These are phyloP conservation scores for Aspergillus proliferans DNA, from an alignment of 2,329 filamentous ascomycete genomes.

Conservation along the genomic window DNA sequence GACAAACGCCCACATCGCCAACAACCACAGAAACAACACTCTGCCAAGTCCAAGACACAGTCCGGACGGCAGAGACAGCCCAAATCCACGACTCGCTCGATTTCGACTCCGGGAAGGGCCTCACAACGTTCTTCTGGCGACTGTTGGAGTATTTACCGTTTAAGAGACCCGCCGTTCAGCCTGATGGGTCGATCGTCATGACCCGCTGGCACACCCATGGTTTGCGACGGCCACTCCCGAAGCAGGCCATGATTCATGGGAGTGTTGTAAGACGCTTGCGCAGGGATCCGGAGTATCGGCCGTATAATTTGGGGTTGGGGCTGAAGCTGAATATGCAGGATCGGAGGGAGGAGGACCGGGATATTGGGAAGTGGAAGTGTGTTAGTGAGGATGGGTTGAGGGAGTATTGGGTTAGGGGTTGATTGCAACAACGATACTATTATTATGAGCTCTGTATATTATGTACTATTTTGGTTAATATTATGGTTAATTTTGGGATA, in stretches of 20 bases:
- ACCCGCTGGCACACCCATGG: slow-evolving; percentile 13
- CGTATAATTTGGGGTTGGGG: slow-evolving; percentile 16
- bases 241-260: slow-evolving; percentile 9
- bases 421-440: neutral
- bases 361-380: slow-evolving; percentile 6
- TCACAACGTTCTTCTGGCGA: slow-evolving; percentile 15
- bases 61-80: slow-evolving; percentile 7
- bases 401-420: slow-evolving; percentile 3
- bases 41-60: neutral
- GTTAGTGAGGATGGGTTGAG: slow-evolving; percentile 3
- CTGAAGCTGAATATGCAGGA: neutral
- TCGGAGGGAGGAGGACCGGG: slow-evolving; percentile 1
- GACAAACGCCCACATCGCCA: neutral
- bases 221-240: slow-evolving; percentile 8
- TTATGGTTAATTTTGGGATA: too few relatives aligned
- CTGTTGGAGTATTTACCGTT: slow-evolving; percentile 13
- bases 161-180: slow-evolving; percentile 9
- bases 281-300: slow-evolving; percentile 10
- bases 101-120: slow-evolving; percentile 9
- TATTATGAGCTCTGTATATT: too few relatives aligned
- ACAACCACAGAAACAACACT: neutral
- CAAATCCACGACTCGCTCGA: slow-evolving; percentile 12
- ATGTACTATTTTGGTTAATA: too few relatives aligned
- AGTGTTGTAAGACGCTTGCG: slow-evolving; percentile 10
- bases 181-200: slow-evolving; percentile 8